Base-by-base conservation (phyloP, 2,329 filamentous ascomycete genomes). In the Nectriaceae sp. region DNA sequence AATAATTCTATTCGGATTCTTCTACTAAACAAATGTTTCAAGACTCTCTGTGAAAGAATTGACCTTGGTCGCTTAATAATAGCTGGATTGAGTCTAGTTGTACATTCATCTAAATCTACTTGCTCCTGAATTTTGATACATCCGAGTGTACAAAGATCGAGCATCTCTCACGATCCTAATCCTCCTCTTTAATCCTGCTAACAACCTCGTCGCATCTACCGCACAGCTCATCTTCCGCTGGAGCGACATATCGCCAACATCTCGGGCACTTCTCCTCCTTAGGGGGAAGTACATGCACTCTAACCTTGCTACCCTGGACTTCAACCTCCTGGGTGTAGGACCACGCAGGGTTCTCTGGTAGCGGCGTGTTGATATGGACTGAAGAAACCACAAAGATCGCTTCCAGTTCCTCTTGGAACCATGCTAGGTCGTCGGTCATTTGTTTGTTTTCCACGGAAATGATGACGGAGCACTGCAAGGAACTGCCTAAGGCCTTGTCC, bases 211-310 rank as follows among this genome's bases (percentile, higher is more conserved):
- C 83, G 66, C 93, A 97, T 63, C 90, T 76, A 41, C 69, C 70
- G 68, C 93, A 97, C 16, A 96, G 71, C 33, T 73, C 68, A 16
- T 88, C 83, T 57, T 86, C 78, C 40, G 71, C 70, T n/a, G 79
- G 74, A n/a, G 88, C 85, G 20, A 88, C 78, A 67, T 90, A 96
- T 53, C 88, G 83, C 94, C 94, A 99, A 71, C 94, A 99, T 42
- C 94, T 78, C 1, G 82, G 78, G 66, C 94, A 99, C 69, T 97
- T 99, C 40, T 77, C 71, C 11, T 75, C 62, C 57, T 60, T 66
- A 1, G 80, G 80, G 48, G 80, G 76, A 42, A 77, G 56, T 19
- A 78, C 75, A 55, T 71, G 69, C 19, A 75, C 75, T 22, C 58
- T 70, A 26, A 70, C 72, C 49, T 56, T 57, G 5, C 50, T 45